Percentiles rank a stretch among this genome's conserved stretches.
These are phyloP conservation scores for Naganishia kalamii DNA, from an alignment of 768 basidiomycete genomes.

Conservation along the genomic window DNA sequence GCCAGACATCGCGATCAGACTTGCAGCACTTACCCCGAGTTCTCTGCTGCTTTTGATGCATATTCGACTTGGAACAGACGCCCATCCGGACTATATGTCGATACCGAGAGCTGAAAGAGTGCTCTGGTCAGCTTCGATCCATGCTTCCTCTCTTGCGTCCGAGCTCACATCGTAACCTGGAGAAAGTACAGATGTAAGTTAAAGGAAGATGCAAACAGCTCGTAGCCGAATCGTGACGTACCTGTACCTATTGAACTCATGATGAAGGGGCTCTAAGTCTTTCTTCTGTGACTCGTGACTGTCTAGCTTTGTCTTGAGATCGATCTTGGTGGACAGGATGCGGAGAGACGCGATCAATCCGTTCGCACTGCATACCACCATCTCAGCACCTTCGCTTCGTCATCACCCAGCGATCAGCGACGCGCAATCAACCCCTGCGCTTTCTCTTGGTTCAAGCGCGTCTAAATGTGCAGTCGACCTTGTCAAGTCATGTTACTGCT, in stretches of 20 bases:
- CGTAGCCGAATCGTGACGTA: slow-evolving; percentile 59
- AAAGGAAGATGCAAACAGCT: slow-evolving; percentile 55
- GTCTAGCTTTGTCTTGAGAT: too few relatives aligned
- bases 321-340: too few relatives aligned
- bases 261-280: too few relatives aligned
- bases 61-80: slow-evolving; percentile 99
- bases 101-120: slow-evolving; percentile 32
- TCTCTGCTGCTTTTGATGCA: slow-evolving; percentile 96
- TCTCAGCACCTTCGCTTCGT: not conserved
- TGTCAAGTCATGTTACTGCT: too few relatives aligned
- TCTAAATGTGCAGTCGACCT: too few relatives aligned
- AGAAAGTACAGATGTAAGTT: not conserved
- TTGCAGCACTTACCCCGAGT: slow-evolving; percentile 67
- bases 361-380: not conserved
- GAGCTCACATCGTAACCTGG: slow-evolving; percentile 10
- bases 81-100: slow-evolving; percentile 67
- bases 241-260: slow-evolving; percentile 99
- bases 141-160: slow-evolving; percentile 65
- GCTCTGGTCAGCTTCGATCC: not conserved
- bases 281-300: too few relatives aligned
- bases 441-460: too few relatives aligned
- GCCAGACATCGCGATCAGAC: not conserved
- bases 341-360: not conserved
- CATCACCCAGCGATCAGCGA: slow-evolving; percentile 2
- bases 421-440: not conserved